These are phyloP conservation scores for Exophiala spinifera DNA, from an alignment of 2,329 filamentous ascomycete genomes.

Conservation along the genomic window DNA sequence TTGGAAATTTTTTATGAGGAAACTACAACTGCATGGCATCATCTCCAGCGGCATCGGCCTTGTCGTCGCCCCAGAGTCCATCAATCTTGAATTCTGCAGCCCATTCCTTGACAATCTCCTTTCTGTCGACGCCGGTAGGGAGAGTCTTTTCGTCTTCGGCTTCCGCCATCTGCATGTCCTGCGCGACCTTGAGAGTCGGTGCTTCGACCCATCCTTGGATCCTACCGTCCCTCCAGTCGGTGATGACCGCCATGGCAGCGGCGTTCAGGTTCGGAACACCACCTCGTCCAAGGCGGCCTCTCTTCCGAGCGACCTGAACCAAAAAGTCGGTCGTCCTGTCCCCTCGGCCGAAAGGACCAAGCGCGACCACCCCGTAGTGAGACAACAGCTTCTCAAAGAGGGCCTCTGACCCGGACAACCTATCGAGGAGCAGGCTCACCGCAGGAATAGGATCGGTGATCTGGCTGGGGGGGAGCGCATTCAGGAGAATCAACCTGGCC, in stretches of 20 bases:
- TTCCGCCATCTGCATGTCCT: slow-evolving; percentile 36
- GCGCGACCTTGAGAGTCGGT: slow-evolving; percentile 62
- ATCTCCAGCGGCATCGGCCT: neutral
- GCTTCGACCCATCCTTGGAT: slow-evolving; percentile 90
- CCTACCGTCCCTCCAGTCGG: slow-evolving; percentile 93
- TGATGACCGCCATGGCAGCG: slow-evolving; percentile 88
- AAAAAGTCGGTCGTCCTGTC: slow-evolving; percentile 87
- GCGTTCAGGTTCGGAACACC: slow-evolving; percentile 84
- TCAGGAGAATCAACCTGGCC: slow-evolving; percentile 81
- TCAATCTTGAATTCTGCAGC: slow-evolving; percentile 93
- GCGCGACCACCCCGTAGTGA: slow-evolving; percentile 78
- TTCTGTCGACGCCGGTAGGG: slow-evolving; percentile 61
- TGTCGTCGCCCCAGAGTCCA: slow-evolving; percentile 76
- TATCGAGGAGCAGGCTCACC: slow-evolving; percentile 76
- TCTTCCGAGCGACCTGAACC: slow-evolving; percentile 89
- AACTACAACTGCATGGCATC: slow-evolving; percentile 30
- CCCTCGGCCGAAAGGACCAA: slow-evolving; percentile 63
- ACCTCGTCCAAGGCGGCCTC: slow-evolving; percentile 81
- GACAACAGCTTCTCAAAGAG: slow-evolving; percentile 76
- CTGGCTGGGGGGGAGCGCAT: slow-evolving; percentile 88
- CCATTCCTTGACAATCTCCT: slow-evolving; percentile 89
- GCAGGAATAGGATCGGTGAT: slow-evolving; percentile 90
- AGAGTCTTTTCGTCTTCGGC: slow-evolving; percentile 44
- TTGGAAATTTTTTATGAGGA: slow-evolving; percentile 32
- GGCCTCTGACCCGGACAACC: slow-evolving; percentile 69